Base-by-base conservation (phyloP, 331 rosid species). In the Malus hybrid region DNA sequence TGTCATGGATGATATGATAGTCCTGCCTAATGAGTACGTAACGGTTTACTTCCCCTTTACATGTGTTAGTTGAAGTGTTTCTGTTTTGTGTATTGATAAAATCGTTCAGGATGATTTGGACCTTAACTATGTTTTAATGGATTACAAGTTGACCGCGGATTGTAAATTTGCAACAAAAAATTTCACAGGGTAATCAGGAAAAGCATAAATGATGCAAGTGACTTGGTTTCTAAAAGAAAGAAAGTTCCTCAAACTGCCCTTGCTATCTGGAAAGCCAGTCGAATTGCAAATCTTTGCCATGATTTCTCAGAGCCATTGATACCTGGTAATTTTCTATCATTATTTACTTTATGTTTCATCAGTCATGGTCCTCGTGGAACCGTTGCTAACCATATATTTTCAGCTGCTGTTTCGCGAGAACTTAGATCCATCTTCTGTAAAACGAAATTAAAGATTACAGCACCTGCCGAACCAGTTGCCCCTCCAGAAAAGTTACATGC, bases 1-100 rank as follows among this genome's bases (percentile, higher is more conserved):
- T 66, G 50, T 76, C 70, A 9, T 89, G 71, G 97, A 95, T 77
- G 75, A 79, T 68, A 34, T 44, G 65, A 36, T 42, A 22, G 74
- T 92, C 71, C 81, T 90, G 80, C 76, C 93, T 64, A 83, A 76
- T 60, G 73, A 83, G 97, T 92, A 92, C 67, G 99, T 82, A 75
- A 32, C 12, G n/a, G 30, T 70, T 68, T 18, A 56, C 66, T 52
- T 36, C 68, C 24, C 46, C 61, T 73, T 19, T 42, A 18, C 18
- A 61, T 44, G 68, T 73, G 69, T 61, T 44, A 3, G 29, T 61
- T 39, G 60, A 26, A 73, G 19, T 24, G 60, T 10, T 73, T 24
- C 44, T 39, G 56, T 72, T 72, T 60, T 19, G 19, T 36, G 1
- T 36, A 20, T 50, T n/a, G 36, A 34, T 13, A 71, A 64, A 71